Evolutionary conservation across 139 green algal genomes (phyloP), one percentile per base, ranked within the genome.

Genomic region (Micractinium conductrix): DNA sequence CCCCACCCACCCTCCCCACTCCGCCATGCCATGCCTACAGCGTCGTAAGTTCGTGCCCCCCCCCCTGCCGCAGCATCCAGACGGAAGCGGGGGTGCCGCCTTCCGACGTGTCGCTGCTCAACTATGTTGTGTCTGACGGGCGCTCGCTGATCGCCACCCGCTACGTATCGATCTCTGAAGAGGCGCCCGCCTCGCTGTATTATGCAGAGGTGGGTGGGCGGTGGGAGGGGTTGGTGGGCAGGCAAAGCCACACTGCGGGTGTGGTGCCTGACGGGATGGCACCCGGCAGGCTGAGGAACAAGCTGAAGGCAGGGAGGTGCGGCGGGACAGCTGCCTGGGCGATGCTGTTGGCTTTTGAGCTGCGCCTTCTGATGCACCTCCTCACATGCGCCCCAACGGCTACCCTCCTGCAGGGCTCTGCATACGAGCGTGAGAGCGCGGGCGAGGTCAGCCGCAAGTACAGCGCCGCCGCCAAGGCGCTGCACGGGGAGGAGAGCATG

Each of bases 111-210:
- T 96, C 90, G 30, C 91, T 99, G 63, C 93, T 99, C 48, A 99
- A 99, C 89, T 99, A 95, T 84, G 93, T 96, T 0, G 89, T 99
- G 19, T 95, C 91, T 10, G 96, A 99, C 78, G 96, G 96, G 35
- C 48, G 55, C 44, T 95, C 91, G 19, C 88, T 98, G 50, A 85
- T 99, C 0, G 95, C 96, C 58, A 98, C 96, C 28, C 93, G 96
- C 60, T 99, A 93, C 87, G 93, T 94, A 16, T 90, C 80, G 62
- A 90, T 90, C 19, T 74, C 93, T 3, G 73, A 81, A 42, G 89
- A 93, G 48, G 48, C 70, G 19, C 88, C 94, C 4, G 95, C 96
- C 0, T 96, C 94, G 14, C 91, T 99, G 45, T 99, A 99, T 92
- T 99, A 97, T 76, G 95, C 85, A 93, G 94, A 75, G 89, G 72